These are phyloP conservation scores for Trichophyton verrucosum DNA, from an alignment of 2,329 filamentous ascomycete genomes.

Conservation along the genomic window DNA sequence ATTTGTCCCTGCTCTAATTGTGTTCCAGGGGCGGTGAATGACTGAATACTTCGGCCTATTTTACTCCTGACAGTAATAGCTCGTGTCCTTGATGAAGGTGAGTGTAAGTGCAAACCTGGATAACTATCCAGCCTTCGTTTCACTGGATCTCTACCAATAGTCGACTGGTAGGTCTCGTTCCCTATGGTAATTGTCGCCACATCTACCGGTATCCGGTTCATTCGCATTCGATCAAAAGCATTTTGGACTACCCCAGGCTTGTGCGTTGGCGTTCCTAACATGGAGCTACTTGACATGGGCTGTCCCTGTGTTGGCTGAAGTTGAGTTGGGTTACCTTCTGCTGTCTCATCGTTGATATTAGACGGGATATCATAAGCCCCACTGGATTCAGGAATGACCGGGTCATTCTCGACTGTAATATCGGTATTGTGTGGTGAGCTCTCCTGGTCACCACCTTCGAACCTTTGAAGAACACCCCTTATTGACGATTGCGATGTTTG, in stretches of 20 bases:
- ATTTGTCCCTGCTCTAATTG: constrained; percentile 21
- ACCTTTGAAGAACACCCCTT: not conserved
- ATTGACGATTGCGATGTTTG: constrained; percentile 1
- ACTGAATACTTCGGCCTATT: constrained; percentile 37
- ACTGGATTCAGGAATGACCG: not conserved
- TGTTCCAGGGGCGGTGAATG: constrained; percentile 46
- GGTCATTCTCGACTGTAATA: not conserved
- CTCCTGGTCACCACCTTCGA: not conserved
- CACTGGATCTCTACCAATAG: constrained; percentile 46
- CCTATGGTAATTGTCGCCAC: constrained; percentile 66
- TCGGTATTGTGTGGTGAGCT: not conserved
- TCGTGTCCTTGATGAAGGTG: not conserved
- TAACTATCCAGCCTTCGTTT: constrained; percentile 20
- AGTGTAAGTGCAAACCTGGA: not conserved
- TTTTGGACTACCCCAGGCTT: constrained; percentile 39
- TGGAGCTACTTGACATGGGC: not conserved
- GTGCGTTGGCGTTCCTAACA: constrained; percentile 2
- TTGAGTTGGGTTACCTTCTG: not conserved
- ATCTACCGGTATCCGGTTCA: constrained; percentile 49
- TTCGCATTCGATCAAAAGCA: constrained; percentile 53
- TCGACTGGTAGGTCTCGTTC: constrained; percentile 51
- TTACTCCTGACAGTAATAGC: constrained; percentile 17
- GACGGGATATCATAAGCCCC: not conserved
- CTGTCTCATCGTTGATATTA: not conserved
- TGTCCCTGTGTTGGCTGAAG: constrained; percentile 1